These are phyloP conservation scores for Ruellia speciosa DNA, from an alignment of 305 asterid genomes.

Conservation along the genomic window DNA sequence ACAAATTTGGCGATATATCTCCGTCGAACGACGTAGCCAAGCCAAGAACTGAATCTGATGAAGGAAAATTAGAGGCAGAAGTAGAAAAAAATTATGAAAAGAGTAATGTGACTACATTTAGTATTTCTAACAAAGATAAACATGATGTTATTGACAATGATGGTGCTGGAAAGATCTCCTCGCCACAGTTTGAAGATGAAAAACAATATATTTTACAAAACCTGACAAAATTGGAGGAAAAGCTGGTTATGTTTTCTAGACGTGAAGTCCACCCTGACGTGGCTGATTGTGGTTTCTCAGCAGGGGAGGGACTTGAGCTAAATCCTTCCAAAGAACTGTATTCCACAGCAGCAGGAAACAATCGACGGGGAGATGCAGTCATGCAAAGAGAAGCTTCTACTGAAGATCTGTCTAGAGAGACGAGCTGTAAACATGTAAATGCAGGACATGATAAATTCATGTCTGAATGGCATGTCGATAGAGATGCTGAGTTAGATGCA, in stretches of 20 bases:
- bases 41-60: constrained; percentile 22
- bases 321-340: constrained; percentile 19
- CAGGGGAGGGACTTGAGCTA: constrained; percentile 20
- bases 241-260: constrained; percentile 26
- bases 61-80: constrained; percentile 18
- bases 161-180: constrained; percentile 17
- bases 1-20: constrained; percentile 25
- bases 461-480: constrained; percentile 5
- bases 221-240: constrained; percentile 39
- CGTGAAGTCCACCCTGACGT: constrained; percentile 19
- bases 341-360: constrained; percentile 10
- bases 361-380: constrained; percentile 16
- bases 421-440: constrained; percentile 17
- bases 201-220: constrained; percentile 28
- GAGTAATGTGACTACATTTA: constrained; percentile 7
- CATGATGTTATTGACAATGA: constrained; percentile 14
- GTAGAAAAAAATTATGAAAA: constrained; percentile 9
- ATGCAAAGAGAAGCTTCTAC: constrained; percentile 17
- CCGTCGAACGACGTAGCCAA: constrained; percentile 19
- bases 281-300: constrained; percentile 18
- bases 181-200: constrained; percentile 33
- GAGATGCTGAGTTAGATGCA: constrained; percentile 26
- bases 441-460: constrained; percentile 21
- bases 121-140: too few species aligned
- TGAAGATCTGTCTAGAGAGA: constrained; percentile 17